A percentile compares a stretch with the other conserved stretches of the same genome.
phyloP scores from a whole-genome alignment of 176 grass and related monocot species.

The Paspalum notatum region DNA sequence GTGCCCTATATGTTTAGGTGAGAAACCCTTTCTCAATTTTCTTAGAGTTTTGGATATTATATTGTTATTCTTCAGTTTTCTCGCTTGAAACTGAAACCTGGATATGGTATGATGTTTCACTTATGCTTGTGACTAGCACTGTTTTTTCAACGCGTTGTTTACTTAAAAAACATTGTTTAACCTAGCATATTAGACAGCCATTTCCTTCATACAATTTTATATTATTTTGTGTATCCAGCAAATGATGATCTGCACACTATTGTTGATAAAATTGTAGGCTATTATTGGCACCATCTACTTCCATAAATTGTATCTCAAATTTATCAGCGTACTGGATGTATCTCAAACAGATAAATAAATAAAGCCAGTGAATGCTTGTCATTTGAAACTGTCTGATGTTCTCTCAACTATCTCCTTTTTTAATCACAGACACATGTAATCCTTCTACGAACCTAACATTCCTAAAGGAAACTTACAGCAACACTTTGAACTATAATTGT shows the following conservation, averaged over 20 bases:
- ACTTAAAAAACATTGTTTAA: constrained; percentile 1
- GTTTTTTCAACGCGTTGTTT: constrained; percentile 14
- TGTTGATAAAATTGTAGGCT: constrained; percentile 24
- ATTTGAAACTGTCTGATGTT: neutral
- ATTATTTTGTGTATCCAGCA: constrained; percentile 1
- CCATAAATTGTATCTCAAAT: no score
- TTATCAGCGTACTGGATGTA: neutral
- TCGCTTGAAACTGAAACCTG: constrained; percentile 7
- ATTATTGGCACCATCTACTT: constrained; percentile 22
- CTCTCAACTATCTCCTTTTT: neutral
- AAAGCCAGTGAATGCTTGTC: neutral
- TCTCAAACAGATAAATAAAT: constrained; percentile 21
- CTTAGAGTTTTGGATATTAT: neutral
- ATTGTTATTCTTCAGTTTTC: constrained; percentile 6
- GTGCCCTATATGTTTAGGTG: constrained; percentile 82
- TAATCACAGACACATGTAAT: neutral
- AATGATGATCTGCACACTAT: neutral
- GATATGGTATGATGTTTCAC: constrained; percentile 10
- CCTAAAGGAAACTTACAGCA: neutral
- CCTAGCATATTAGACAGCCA: neutral
- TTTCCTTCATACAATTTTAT: neutral
- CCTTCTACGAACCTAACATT: neutral
- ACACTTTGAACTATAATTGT: neutral
- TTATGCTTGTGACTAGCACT: neutral
- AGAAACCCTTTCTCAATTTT: constrained; percentile 6